Conservation (phyloP, 345 rosid genomes). For the Aegle marmelos region DNA sequence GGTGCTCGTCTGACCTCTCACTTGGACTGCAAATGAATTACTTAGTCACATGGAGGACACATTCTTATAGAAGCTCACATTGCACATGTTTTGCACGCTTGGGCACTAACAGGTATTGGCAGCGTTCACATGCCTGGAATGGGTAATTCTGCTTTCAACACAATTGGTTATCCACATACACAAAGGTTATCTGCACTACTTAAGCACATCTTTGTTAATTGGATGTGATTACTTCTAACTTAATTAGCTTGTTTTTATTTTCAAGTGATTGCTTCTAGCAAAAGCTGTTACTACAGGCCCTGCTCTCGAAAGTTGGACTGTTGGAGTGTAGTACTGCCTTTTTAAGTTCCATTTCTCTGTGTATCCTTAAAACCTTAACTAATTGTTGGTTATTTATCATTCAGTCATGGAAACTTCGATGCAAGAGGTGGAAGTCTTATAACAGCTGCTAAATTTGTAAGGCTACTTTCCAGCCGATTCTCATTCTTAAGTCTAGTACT, state of each 20-base stretch:
- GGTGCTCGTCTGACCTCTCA: conserved; percentile 26
- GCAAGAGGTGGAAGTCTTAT: conserved; percentile 39
- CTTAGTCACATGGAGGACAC: conserved; percentile 53
- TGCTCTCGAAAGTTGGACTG: conserved; percentile 10
- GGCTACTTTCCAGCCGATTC: conserved; percentile 10
- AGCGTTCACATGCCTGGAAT: conserved; percentile 89
- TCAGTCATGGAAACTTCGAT: conserved; percentile 53
- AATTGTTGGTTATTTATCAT: conserved; percentile 14
- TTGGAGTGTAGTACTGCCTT: conserved; percentile 25
- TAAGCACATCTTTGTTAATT: conserved; percentile 55
- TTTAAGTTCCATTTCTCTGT: conserved; percentile 10
- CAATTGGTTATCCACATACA: conserved; percentile 88
- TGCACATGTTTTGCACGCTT: conserved; percentile 91
- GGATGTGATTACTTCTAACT: conserved; percentile 33
- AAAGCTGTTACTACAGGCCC: conserved; percentile 34
- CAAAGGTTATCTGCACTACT: conserved; percentile 95
- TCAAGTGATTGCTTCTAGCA: conserved; percentile 20
- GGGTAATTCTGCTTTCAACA: conserved; percentile 85
- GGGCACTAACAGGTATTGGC: conserved; percentile 98
- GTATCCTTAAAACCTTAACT: background rate
- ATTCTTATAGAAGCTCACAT: conserved; percentile 71
- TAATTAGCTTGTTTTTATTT: conserved; percentile 32
- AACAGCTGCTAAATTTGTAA: conserved; percentile 46
- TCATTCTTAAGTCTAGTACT: conserved; percentile 1
- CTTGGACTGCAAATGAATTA: conserved; percentile 35